Evolutionary conservation across 768 basidiomycete species (phyloP).

Genomic region (Pleurotus tuber-regium): DNA sequence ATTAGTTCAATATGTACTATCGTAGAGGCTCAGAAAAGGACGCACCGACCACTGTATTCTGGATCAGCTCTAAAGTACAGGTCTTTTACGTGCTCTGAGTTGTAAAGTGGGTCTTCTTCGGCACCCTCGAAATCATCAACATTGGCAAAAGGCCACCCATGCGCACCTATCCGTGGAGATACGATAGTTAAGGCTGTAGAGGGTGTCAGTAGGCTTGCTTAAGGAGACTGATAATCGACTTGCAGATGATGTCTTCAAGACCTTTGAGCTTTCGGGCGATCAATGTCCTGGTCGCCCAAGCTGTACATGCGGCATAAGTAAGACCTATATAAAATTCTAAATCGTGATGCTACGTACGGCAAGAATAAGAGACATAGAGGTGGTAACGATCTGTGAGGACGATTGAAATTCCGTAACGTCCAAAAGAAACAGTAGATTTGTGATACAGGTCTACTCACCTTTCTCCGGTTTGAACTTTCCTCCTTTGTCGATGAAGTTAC

Average conservation of each 20-base stretch:
- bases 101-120: constrained; percentile 72
- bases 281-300: constrained; percentile 92
- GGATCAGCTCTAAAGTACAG: constrained; percentile 79
- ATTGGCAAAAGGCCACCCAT: constrained; percentile 87
- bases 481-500: constrained; percentile 51
- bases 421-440: background rate
- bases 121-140: constrained; percentile 69
- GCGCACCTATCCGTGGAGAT: constrained; percentile 78
- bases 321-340: background rate
- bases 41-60: constrained; percentile 66
- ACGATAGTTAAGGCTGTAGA: constrained; percentile 71
- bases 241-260: constrained; percentile 79
- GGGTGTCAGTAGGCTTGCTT: no score
- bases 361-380: constrained; percentile 85
- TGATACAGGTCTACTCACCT: constrained; percentile 42
- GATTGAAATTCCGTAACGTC: no score
- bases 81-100: constrained; percentile 73
- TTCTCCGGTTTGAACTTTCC: constrained; percentile 72
- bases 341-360: constrained; percentile 51
- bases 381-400: constrained; percentile 75
- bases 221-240: no score
- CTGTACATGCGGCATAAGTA: constrained; percentile 33
- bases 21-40: no score
- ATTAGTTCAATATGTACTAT: no score
- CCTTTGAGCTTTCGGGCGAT: constrained; percentile 92